Conservation (phyloP, 1,139 yeast species). For the Diutina scorzettiae region DNA sequence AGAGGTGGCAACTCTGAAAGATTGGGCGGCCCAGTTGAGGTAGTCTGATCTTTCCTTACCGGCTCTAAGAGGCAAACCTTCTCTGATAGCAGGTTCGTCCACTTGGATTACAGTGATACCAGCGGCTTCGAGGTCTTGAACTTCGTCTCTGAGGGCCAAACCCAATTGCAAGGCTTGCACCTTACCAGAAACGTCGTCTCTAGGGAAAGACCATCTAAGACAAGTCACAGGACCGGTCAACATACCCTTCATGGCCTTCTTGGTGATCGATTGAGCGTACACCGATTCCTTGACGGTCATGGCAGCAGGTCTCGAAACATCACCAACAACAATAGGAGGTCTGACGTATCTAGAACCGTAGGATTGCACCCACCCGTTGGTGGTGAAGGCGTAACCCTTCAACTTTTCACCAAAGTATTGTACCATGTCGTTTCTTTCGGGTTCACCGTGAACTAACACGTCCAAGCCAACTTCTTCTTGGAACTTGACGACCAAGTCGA, state of each 20-base stretch:
- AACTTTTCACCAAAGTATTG: slow-evolving; percentile 99
- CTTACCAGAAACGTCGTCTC: slow-evolving; percentile 93
- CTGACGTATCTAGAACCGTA: slow-evolving; percentile 99
- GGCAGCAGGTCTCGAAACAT: slow-evolving; percentile 94
- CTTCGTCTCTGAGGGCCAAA: slow-evolving; percentile 97
- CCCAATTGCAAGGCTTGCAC: slow-evolving; percentile 96
- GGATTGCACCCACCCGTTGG: slow-evolving; percentile 99
- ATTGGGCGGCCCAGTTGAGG: slow-evolving; percentile 98
- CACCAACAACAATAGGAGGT: slow-evolving; percentile 99
- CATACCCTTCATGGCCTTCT: slow-evolving; percentile 99
- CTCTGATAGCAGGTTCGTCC: slow-evolving; percentile 99
- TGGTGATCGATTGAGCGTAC: slow-evolving; percentile 93
- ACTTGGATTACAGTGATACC: slow-evolving; percentile 98
- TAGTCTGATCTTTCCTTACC: slow-evolving; percentile 95
- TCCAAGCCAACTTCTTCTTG: slow-evolving; percentile 98
- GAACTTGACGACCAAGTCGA: slow-evolving; percentile 90
- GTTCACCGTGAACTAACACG: slow-evolving; percentile 98
- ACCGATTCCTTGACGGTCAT: slow-evolving; percentile 99
- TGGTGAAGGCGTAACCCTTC: slow-evolving; percentile 95
- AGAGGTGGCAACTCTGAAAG: slow-evolving; percentile 98
- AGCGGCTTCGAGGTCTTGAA: slow-evolving; percentile 93
- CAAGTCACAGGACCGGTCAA: slow-evolving; percentile 99
- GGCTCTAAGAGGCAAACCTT: slow-evolving; percentile 98
- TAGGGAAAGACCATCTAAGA: slow-evolving; percentile 99
- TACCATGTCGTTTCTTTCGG: slow-evolving; percentile 99